A percentile compares a stretch with the other conserved stretches of the same genome.
Conservation (phyloP, 2,329 filamentous ascomycete genomes). For the Geosmithia flava region DNA sequence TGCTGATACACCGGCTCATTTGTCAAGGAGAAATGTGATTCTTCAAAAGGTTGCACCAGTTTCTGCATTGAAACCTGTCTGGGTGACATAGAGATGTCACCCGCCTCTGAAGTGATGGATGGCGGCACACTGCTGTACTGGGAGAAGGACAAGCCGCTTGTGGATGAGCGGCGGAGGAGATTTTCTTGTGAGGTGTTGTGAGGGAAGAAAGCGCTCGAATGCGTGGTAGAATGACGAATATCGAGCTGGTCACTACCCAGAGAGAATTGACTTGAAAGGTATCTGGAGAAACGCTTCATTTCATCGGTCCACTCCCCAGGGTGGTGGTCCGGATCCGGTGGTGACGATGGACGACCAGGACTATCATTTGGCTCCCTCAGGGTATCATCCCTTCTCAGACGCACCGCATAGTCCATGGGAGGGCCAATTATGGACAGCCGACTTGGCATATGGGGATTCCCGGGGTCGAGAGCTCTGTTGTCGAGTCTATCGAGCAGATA, state of each 20-base stretch:
- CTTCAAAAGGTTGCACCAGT: not conserved
- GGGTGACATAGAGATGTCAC: no score
- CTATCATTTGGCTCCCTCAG: conserved; percentile 5
- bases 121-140: not conserved
- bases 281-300: conserved; percentile 4
- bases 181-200: not conserved
- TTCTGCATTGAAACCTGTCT: no score
- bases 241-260: not conserved
- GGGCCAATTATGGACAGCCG: conserved; percentile 10
- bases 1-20: no score
- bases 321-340: not conserved
- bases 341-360: not conserved
- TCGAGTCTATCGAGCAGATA: conserved; percentile 9
- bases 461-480: conserved; percentile 3
- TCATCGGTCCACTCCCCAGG: conserved; percentile 2
- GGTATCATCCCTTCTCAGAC: conserved; percentile 8
- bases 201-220: not conserved
- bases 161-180: not conserved
- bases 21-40: not conserved
- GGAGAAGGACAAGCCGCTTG: not conserved
- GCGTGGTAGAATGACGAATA: not conserved
- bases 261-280: not conserved
- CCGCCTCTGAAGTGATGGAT: no score
- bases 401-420: conserved; percentile 7
- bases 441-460: conserved; percentile 5